These are phyloP conservation scores for Candida dubliniensis DNA, from an alignment of 1,139 yeast genomes.

Conservation along the genomic window DNA sequence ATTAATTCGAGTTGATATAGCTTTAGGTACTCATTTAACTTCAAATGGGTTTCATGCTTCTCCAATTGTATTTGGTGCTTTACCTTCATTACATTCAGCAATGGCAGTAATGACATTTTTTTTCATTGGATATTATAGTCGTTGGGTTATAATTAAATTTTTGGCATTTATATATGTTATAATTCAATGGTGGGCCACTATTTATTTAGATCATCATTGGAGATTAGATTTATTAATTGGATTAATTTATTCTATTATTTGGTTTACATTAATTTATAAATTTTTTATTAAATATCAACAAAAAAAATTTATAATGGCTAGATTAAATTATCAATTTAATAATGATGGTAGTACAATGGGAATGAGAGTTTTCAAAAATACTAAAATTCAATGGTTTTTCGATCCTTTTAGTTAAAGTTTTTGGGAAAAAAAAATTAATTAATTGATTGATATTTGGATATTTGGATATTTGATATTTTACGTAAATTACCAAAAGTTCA, in stretches of 20 bases:
- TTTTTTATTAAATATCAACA: constrained; percentile 23
- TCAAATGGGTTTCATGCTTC: constrained; percentile 64
- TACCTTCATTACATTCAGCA: constrained; percentile 67
- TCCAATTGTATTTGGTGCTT: constrained; percentile 71
- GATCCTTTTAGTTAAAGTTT: constrained; percentile 44
- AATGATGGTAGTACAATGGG: constrained; percentile 55
- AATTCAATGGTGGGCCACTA: constrained; percentile 75
- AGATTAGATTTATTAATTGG: constrained; percentile 60
- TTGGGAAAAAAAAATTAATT: no score
- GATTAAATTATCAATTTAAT: constrained; percentile 33
- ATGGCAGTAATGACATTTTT: constrained; percentile 57
- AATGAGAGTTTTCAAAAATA: constrained; percentile 55
- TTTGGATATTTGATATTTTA: no score
- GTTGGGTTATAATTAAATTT: constrained; percentile 36
- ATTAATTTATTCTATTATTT: constrained; percentile 46
- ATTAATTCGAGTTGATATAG: constrained; percentile 59
- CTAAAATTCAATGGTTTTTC: constrained; percentile 47
- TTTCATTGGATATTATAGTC: constrained; percentile 43
- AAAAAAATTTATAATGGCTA: constrained; percentile 28
- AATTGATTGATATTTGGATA: no score
- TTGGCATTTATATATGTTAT: constrained; percentile 39
- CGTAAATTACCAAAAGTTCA: no score
- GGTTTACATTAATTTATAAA: constrained; percentile 36
- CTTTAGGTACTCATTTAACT: constrained; percentile 61
- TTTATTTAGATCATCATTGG: constrained; percentile 73